Evolutionary conservation across 2,329 filamentous ascomycete species (phyloP), one percentile per base, ranked within the genome.

Genomic region (Penicillium sclerotiorum): DNA sequence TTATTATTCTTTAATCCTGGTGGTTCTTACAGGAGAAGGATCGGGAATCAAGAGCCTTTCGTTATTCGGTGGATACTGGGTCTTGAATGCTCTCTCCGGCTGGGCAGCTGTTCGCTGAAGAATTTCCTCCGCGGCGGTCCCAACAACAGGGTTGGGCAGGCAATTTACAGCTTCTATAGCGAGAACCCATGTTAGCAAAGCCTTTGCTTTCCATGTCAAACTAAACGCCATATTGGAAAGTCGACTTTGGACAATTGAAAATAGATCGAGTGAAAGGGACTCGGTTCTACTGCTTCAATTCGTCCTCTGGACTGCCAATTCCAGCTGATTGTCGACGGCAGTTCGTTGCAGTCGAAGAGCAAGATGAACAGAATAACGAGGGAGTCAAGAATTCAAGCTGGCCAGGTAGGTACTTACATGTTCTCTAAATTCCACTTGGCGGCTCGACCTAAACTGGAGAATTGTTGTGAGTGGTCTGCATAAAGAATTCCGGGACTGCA

Each of bases 151-250:
- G 40, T 45, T 56, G 1, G 68, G 69, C 23, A 62, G 54, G 47
- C 59, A 59, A 33, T 58, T 43, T 22, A 59, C 64, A 48, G 53
- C 57, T 36, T 65, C 64, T 62, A 63, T 52, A 22, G 61, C 56
- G 30, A 71, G 55, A 46, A 69, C 56, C 64, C 68, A 69, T 50
- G 61, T 73, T 59, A 73, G 70, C 60, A 71, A 55, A 32, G 58
- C 51, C 49, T 58, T 48, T n/a, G 55, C 50, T 45, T 58, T 58
- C 65, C 58, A 66, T 51, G 7, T 49, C 56, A 22, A 50, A 49
- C 22, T 44, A 45, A 44, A 49, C 50, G 12, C 32, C 23, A 40
- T 47, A 30, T 28, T 35, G 17, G 18, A 41, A 23, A 18, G 17
- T n/a, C 40, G 33, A 33, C 27, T 15, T 30, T 22, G 17, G 18